A percentile compares a stretch with the other conserved stretches of the same genome.
Evolutionary conservation across 306 rosid species (phyloP).

Genomic region (Oxytropis ochrocephala): DNA sequence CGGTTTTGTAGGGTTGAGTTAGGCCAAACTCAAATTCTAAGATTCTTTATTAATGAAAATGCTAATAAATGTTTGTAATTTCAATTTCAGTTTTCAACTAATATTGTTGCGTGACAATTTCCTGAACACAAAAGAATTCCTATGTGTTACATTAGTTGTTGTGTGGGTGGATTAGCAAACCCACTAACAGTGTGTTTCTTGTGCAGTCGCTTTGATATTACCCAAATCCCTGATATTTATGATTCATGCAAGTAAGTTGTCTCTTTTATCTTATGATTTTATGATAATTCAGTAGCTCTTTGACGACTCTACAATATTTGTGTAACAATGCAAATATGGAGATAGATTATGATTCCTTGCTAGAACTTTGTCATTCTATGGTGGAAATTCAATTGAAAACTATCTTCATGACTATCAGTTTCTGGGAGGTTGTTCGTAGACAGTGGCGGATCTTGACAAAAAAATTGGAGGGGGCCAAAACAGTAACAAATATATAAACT

Average conservation of each 20-base stretch:
- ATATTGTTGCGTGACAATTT: neutral
- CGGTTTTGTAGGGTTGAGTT: no score
- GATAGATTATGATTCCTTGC: neutral
- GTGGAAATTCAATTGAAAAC: neutral
- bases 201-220: conserved; percentile 81
- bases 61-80: neutral
- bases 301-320: neutral
- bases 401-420: neutral
- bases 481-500: no score
- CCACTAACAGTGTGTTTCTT: conserved; percentile 29
- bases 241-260: conserved; percentile 96
- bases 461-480: no score
- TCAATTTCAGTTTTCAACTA: neutral
- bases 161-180: neutral
- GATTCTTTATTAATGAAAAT: neutral
- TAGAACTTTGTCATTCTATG: neutral
- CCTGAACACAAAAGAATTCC: neutral
- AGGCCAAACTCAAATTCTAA: no score
- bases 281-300: conserved; percentile 5
- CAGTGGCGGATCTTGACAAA: no score
- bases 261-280: neutral
- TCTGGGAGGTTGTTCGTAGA: conserved; percentile 3
- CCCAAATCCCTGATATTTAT: conserved; percentile 97
- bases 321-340: neutral
- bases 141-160: neutral